Evolutionary conservation across 2,329 filamentous ascomycete species (phyloP).

Genomic region (Dactylellina haptotyla): DNA sequence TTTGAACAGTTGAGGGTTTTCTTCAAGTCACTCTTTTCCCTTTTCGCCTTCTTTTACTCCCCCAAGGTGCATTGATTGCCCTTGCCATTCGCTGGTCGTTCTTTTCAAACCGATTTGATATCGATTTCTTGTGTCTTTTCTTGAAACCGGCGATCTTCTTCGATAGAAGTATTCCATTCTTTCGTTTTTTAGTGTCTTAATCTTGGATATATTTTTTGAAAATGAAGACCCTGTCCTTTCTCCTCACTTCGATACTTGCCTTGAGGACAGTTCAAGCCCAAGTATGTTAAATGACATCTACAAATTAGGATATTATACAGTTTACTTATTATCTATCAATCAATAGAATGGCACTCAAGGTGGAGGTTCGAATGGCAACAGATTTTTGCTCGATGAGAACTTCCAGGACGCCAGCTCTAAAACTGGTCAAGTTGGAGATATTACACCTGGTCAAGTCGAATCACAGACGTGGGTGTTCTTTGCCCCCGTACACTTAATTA

Average conservation of each 20-base stretch:
- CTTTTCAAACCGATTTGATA: slow-evolving; percentile 52
- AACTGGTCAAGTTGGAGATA: slow-evolving; percentile 65
- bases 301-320: neutral
- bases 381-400: slow-evolving; percentile 60
- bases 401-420: slow-evolving; percentile 66
- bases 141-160: slow-evolving; percentile 29
- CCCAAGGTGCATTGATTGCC: slow-evolving; percentile 58
- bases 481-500: neutral
- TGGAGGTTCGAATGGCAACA: slow-evolving; percentile 54
- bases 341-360: slow-evolving; percentile 42
- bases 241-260: slow-evolving; percentile 47
- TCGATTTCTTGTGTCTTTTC: slow-evolving; percentile 45
- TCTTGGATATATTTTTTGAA: slow-evolving; percentile 38
- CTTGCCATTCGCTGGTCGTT: slow-evolving; percentile 55
- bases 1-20: slow-evolving; percentile 39
- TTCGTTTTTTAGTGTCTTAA: slow-evolving; percentile 52
- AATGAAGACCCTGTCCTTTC: slow-evolving; percentile 48
- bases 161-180: slow-evolving; percentile 28
- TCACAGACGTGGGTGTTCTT: slow-evolving; percentile 64
- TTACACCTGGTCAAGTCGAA: slow-evolving; percentile 65
- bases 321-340: neutral
- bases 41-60: slow-evolving; percentile 43
- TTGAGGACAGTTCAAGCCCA: slow-evolving; percentile 37
- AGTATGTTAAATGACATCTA: slow-evolving; percentile 39
- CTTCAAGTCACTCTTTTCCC: slow-evolving; percentile 49